Percentiles rank a stretch among this genome's conserved stretches.
Evolutionary conservation across 345 rosid species (phyloP).

Genomic region (Camelina hispida): DNA sequence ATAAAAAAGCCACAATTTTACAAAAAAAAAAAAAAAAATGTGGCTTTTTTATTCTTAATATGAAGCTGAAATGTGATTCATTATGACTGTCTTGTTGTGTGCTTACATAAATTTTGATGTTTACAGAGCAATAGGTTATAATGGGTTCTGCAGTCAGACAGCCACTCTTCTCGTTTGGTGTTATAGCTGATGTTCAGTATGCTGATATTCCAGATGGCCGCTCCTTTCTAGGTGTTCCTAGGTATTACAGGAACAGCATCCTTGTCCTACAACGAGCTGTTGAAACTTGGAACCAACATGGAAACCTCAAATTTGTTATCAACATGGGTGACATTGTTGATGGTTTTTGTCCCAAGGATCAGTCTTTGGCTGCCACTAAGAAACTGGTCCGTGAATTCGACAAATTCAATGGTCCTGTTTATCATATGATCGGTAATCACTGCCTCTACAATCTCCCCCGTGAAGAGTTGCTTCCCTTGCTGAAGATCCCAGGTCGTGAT

Average conservation of each 20-base stretch:
- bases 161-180: conserved; percentile 90
- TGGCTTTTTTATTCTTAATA: background rate
- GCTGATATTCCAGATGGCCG: conserved; percentile 90
- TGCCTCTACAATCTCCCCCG: conserved; percentile 97
- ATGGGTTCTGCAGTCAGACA: conserved; percentile 58
- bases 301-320: conserved; percentile 66
- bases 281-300: conserved; percentile 64
- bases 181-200: conserved; percentile 87
- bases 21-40: no score
- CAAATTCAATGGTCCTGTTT: conserved; percentile 68
- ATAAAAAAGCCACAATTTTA: no score
- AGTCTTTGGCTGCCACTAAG: conserved; percentile 62
- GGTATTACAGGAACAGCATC: conserved; percentile 82
- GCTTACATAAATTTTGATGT: conserved; percentile 4
- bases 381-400: conserved; percentile 60
- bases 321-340: conserved; percentile 94
- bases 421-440: conserved; percentile 95
- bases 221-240: conserved; percentile 83
- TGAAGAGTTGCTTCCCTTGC: conserved; percentile 66
- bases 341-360: conserved; percentile 73
- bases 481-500: conserved; percentile 59
- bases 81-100: background rate
- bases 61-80: conserved; percentile 3
- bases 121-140: conserved; percentile 17
- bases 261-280: conserved; percentile 78